Conservation (phyloP, 495 filamentous ascomycete genomes). For the Penicillium longicatenatum region DNA sequence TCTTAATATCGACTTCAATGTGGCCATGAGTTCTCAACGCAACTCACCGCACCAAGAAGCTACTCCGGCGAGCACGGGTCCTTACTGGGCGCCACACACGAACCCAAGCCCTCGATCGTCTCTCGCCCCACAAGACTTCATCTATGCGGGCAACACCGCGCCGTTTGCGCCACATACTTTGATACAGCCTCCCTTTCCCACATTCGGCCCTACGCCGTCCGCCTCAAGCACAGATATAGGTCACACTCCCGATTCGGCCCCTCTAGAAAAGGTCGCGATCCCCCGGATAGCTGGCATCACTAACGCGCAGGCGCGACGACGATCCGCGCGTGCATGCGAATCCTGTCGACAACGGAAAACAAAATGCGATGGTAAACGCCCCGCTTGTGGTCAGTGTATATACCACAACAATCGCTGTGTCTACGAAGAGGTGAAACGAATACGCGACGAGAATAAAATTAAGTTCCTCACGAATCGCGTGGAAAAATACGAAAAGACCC, state of each 20-base stretch:
- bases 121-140: neutral
- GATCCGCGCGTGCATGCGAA: constrained; percentile 65
- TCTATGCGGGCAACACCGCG: neutral
- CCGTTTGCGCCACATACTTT: neutral
- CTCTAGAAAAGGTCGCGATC: constrained; percentile 12
- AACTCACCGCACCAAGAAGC: neutral
- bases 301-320: constrained; percentile 23
- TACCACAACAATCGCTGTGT: constrained; percentile 49
- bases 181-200: neutral
- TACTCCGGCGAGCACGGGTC: neutral
- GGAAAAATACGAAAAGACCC: constrained; percentile 46
- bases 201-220: neutral
- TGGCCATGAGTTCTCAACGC: neutral
- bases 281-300: constrained; percentile 24
- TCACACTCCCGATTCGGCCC: neutral
- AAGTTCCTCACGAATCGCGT: constrained; percentile 42
- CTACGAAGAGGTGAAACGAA: constrained; percentile 61
- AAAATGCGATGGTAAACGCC: constrained; percentile 59
- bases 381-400: constrained; percentile 55
- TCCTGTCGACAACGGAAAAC: constrained; percentile 69
- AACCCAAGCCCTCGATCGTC: neutral
- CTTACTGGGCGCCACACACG: neutral
- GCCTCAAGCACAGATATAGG: neutral
- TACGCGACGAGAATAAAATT: constrained; percentile 54
- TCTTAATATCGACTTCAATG: neutral